Percentiles rank a stretch among this genome's conserved stretches.
Evolutionary conservation across 148 eudicot species (phyloP).

Genomic region (Dysphania ambrosioides): DNA sequence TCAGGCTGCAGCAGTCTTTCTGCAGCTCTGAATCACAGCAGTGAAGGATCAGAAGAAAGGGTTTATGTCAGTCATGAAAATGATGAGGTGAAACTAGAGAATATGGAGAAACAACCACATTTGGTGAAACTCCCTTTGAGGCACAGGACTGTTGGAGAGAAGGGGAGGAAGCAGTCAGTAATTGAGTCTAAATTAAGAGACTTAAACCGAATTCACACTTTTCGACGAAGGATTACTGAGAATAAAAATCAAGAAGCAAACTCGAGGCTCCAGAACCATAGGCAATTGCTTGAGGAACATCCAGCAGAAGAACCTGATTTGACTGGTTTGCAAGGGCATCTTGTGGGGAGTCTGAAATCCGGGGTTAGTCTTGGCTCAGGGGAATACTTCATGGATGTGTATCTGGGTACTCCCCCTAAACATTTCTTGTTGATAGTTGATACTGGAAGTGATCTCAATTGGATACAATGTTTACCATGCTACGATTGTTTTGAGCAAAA

Average conservation of each 20-base stretch:
- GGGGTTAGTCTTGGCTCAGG: constrained; percentile 97
- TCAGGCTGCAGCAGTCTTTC: constrained; percentile 50
- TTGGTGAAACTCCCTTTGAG: constrained; percentile 55
- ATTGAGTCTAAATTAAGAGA: constrained; percentile 53
- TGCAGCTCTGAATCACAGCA: constrained; percentile 19
- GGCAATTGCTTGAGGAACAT: constrained; percentile 23
- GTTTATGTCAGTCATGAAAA: constrained; percentile 6
- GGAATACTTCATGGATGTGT: constrained; percentile 94
- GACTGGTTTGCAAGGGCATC: constrained; percentile 40
- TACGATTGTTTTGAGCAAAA: constrained; percentile 80
- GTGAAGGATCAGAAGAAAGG: constrained; percentile 16
- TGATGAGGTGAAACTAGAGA: neutral
- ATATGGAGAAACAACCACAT: constrained; percentile 18
- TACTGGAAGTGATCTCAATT: constrained; percentile 95
- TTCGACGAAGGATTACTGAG: constrained; percentile 53
- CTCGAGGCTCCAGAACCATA: constrained; percentile 34
- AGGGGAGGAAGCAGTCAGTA: constrained; percentile 33
- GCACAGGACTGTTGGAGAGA: constrained; percentile 34
- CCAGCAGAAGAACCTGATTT: constrained; percentile 17
- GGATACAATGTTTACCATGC: constrained; percentile 91
- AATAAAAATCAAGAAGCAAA: constrained; percentile 52
- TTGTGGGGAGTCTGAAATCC: constrained; percentile 69
- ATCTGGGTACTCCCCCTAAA: constrained; percentile 81
- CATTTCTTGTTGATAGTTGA: constrained; percentile 76
- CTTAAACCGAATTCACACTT: constrained; percentile 59